These are phyloP conservation scores for Linnemannia zychae DNA, from an alignment of 192 early-diverging fungal genomes.

Conservation along the genomic window DNA sequence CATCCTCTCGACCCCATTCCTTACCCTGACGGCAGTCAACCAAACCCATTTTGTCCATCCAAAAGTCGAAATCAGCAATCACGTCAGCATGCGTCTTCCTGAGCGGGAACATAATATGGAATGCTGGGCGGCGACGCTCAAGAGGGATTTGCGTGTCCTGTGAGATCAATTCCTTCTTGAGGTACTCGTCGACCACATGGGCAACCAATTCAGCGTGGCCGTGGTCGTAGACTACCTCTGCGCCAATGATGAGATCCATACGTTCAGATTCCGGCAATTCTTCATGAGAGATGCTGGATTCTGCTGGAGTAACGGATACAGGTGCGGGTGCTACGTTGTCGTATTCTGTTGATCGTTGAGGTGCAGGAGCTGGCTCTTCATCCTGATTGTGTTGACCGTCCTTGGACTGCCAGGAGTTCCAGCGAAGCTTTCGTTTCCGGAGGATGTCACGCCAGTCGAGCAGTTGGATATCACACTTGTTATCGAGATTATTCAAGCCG, in stretches of 20 bases:
- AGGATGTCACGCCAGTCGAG: slow-evolving; percentile 58
- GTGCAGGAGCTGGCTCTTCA: background rate
- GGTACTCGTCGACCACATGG: slow-evolving; percentile 58
- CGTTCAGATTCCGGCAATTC: slow-evolving; percentile 30
- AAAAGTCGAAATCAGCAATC: slow-evolving; percentile 62
- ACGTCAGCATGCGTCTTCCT: slow-evolving; percentile 60
- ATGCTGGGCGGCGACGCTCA: slow-evolving; percentile 32
- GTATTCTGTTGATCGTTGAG: slow-evolving; percentile 25
- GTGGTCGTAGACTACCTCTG: slow-evolving; percentile 67
- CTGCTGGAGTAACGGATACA: background rate
- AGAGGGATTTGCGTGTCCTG: background rate
- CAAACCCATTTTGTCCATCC: slow-evolving; percentile 60
- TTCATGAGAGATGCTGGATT: background rate
- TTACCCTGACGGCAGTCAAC: slow-evolving; percentile 41
- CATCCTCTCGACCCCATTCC: slow-evolving; percentile 55
- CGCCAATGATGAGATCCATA: slow-evolving; percentile 61
- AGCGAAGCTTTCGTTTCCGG: slow-evolving; percentile 29
- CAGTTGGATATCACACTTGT: slow-evolving; percentile 45
- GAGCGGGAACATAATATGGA: slow-evolving; percentile 69
- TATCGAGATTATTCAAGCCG: slow-evolving; percentile 36
- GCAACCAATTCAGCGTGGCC: slow-evolving; percentile 66
- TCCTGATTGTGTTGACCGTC: background rate
- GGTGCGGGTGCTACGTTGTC: slow-evolving; percentile 14
- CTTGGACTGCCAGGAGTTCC: slow-evolving; percentile 22
- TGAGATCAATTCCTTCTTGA: slow-evolving; percentile 46